Evolutionary conservation across 192 early-diverging fungal genomes (phyloP), one percentile per base, ranked within the genome.

Genomic region (Entomortierella lignicola): DNA sequence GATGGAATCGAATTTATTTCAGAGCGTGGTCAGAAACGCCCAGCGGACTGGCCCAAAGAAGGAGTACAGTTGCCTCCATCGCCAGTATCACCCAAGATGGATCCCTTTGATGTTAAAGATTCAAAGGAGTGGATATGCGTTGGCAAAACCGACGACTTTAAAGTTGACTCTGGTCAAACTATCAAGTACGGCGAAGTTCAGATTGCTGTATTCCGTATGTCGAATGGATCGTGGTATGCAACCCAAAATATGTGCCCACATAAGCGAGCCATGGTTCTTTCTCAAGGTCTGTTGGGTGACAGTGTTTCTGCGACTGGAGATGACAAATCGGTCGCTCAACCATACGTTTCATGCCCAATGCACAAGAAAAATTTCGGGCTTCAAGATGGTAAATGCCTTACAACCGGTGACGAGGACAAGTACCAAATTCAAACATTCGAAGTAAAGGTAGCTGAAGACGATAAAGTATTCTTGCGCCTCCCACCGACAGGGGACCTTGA

Each of bases 191-290:
- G 91, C 29, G 85, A 92, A 43, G 83, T 82, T 15, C 91, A 93
- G 70, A 80, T 92, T 12, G 91, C 91, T 1, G 80, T 92, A 2
- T 93, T 89, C 74, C 77, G 65, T 60, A 70, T 79, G 59, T 29
- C 72, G 37, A 55, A 71, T 11, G 75, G 68, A 25, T 85, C 86
- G 30, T 92, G 88, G 88, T 92, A 90, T 63, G 90, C 91, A 18
- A 91, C 90, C 13, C 90, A 91, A 69, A 91, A 91, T 72, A 92
- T 92, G 90, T 92, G 91, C 55, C 91, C 91, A 30, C 90, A 93
- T 68, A 92, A 92, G 60, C 87, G 90, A 51, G 88, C 91, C 21
- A 80, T 93, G 42, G 90, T 93, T 42, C 82, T 93, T 37, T 83
- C 91, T 18, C 69, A 80, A 5, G 88, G 89, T 11, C 63, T 92